Percentiles rank a stretch among this genome's conserved stretches.
phyloP scores from a whole-genome alignment of 305 asterid genomes.

The Vinca major region DNA sequence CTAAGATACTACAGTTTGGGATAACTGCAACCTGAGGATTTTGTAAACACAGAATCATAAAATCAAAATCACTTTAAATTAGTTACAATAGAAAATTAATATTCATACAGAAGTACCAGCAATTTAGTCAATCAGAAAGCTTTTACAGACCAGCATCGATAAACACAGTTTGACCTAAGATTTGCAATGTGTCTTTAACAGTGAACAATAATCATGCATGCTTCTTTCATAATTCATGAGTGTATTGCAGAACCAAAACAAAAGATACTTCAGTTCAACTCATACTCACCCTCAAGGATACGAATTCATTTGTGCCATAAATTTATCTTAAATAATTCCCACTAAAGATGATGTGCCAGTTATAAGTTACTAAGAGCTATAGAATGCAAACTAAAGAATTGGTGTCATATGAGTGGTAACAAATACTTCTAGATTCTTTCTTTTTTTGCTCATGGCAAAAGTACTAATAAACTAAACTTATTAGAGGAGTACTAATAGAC shows the following conservation, averaged over 20 bases:
- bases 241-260: neutral
- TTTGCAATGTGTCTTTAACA: neutral
- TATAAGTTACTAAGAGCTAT: neutral
- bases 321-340: constrained; percentile 3
- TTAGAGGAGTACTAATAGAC: neutral
- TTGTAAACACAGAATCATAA: constrained; percentile 5
- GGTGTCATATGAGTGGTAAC: neutral
- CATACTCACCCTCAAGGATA: neutral
- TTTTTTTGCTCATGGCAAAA: neutral
- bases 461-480: neutral
- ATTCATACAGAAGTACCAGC: neutral
- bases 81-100: neutral
- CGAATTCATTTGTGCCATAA: neutral
- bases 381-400: neutral
- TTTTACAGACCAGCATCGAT: neutral
- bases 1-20: constrained; percentile 92
- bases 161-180: neutral
- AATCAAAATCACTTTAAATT: neutral
- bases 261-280: neutral
- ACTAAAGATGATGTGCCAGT: neutral
- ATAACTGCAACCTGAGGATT: constrained; percentile 68
- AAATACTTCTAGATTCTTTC: neutral
- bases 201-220: neutral
- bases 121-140: neutral
- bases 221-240: neutral